Conservation (phyloP, 139 green algal species). For the Chlamydomonas sp. region DNA sequence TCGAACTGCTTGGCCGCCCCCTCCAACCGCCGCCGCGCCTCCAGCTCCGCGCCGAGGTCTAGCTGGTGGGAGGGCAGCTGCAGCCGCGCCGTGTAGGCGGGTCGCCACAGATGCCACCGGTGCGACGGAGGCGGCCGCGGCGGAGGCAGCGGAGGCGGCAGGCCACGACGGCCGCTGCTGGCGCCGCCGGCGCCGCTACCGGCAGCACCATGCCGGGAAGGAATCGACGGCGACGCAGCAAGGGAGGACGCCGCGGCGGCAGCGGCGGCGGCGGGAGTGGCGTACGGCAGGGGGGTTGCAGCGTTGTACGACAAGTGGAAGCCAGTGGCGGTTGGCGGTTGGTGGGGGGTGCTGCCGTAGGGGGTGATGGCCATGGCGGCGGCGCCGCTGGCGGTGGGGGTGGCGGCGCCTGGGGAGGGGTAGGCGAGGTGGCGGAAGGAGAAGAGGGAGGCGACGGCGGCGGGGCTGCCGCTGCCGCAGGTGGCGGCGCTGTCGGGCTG, state of each 20-base stretch:
- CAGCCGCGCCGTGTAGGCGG: conserved; percentile 66
- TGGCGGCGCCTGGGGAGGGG: conserved; percentile 10
- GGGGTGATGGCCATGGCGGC: background rate
- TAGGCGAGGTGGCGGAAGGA: conserved; percentile 12
- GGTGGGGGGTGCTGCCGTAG: background rate
- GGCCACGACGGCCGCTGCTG: background rate
- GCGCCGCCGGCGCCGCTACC: background rate
- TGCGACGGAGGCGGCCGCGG: conserved; percentile 33
- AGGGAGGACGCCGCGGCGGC: background rate
- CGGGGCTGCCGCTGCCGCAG: background rate
- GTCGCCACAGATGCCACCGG: conserved; percentile 40
- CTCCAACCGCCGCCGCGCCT: conserved; percentile 16
- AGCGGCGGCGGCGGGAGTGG: background rate
- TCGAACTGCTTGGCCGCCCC: conserved; percentile 33
- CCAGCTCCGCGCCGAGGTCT: conserved; percentile 20
- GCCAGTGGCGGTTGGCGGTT: too few species aligned
- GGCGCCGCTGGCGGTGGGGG: background rate
- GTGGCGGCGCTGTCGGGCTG: background rate
- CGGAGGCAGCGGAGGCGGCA: conserved; percentile 5
- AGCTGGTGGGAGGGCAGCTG: conserved; percentile 44
- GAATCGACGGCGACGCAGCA: background rate
- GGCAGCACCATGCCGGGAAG: background rate
- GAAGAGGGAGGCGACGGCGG: conserved; percentile 1
- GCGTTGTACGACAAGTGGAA: too few species aligned
- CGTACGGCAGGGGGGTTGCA: too few species aligned